These are phyloP conservation scores for Lasiosphaeris hirsuta DNA, from an alignment of 495 filamentous ascomycete genomes.

Conservation along the genomic window DNA sequence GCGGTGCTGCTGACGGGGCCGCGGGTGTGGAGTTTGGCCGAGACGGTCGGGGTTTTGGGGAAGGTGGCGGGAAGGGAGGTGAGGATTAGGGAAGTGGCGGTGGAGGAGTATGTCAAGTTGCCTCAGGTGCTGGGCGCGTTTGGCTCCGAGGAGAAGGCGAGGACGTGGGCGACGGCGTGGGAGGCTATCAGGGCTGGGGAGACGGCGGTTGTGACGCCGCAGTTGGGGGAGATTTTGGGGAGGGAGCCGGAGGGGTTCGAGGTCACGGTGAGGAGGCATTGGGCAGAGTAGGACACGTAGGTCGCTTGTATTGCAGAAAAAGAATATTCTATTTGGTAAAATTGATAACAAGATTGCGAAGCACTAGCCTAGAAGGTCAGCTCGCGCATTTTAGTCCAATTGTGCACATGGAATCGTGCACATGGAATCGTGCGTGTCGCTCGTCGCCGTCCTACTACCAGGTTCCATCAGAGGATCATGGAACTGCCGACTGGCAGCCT, in stretches of 20 bases:
- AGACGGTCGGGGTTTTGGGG: conserved; percentile 39
- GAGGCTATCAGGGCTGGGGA: conserved; percentile 43
- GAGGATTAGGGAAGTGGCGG: conserved; percentile 33
- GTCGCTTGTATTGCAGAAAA: background rate
- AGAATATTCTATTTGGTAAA: background rate
- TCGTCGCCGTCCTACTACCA: too few species aligned
- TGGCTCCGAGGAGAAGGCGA: conserved; percentile 18
- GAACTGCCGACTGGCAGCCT: too few species aligned
- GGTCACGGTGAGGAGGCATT: conserved; percentile 36
- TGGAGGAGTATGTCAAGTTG: conserved; percentile 41
- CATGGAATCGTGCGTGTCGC: too few species aligned
- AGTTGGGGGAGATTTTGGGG: conserved; percentile 37
- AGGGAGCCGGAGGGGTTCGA: conserved; percentile 33
- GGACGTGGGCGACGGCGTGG: conserved; percentile 40
- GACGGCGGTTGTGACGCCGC: conserved; percentile 32
- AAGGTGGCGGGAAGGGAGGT: conserved; percentile 29
- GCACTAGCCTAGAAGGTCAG: too few species aligned
- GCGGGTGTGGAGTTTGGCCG: conserved; percentile 35
- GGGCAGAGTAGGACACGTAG: conserved; percentile 26
- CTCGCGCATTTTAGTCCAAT: too few species aligned
- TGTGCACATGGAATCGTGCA: too few species aligned
- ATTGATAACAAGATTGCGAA: background rate
- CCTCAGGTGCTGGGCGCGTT: conserved; percentile 26
- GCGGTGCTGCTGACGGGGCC: conserved; percentile 41
- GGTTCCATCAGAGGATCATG: too few species aligned